Percentiles rank a stretch among this genome's conserved stretches.
phyloP scores from a whole-genome alignment of 306 rosid species.

The Cucumis hystrix region DNA sequence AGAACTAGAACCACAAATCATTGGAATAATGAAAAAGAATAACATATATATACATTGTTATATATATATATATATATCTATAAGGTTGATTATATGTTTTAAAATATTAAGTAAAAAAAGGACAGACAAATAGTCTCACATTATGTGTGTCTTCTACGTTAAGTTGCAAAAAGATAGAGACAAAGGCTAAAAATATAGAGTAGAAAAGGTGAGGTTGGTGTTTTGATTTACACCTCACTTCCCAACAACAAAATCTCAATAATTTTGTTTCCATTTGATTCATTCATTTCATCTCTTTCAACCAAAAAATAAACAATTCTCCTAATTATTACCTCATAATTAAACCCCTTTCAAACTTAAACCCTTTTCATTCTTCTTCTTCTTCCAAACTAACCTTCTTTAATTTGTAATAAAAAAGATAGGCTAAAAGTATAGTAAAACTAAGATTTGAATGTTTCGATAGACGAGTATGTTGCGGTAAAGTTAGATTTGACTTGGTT shows the following conservation, averaged over 20 bases:
- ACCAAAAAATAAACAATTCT: neutral
- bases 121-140: neutral
- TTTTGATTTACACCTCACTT: slow-evolving; percentile 15
- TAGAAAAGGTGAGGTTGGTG: slow-evolving; percentile 16
- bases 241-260: slow-evolving; percentile 57
- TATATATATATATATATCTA: neutral
- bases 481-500: too few relatives aligned
- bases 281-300: neutral
- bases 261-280: slow-evolving; percentile 19
- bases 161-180: slow-evolving; percentile 14
- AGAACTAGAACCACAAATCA: neutral
- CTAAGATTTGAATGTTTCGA: too few relatives aligned
- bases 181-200: slow-evolving; percentile 40
- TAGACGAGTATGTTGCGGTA: too few relatives aligned
- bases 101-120: neutral
- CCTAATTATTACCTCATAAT: too few relatives aligned
- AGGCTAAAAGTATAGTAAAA: too few relatives aligned
- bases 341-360: neutral
- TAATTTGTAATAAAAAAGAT: too few relatives aligned
- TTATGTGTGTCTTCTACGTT: neutral
- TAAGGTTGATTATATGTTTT: neutral
- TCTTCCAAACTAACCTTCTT: too few relatives aligned
- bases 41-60: too few relatives aligned
- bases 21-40: neutral
- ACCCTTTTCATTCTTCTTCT: neutral